These are phyloP conservation scores for Penicillium daleae DNA, from an alignment of 495 filamentous ascomycete genomes.

Conservation along the genomic window DNA sequence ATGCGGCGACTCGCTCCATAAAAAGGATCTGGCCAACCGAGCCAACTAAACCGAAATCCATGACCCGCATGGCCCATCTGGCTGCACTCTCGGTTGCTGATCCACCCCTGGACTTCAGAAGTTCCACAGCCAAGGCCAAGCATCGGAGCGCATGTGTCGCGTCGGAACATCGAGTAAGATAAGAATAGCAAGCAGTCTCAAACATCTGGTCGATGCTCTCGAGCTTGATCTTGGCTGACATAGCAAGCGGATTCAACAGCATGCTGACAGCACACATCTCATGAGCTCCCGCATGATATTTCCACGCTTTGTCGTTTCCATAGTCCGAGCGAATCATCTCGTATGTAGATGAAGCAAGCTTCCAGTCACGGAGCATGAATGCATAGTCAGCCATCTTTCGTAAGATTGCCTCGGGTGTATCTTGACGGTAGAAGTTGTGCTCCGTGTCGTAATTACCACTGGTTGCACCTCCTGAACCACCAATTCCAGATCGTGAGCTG, in stretches of 20 bases:
- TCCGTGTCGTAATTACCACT: constrained; percentile 76
- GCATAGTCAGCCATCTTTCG: constrained; percentile 92
- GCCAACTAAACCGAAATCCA: constrained; percentile 76
- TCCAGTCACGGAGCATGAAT: constrained; percentile 95
- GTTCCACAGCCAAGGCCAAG: constrained; percentile 75
- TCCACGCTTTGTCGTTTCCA: constrained; percentile 94
- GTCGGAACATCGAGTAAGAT: constrained; percentile 78
- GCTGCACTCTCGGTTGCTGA: constrained; percentile 85
- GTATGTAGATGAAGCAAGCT: constrained; percentile 87
- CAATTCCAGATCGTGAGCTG: constrained; percentile 47
- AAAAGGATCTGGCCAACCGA: constrained; percentile 76
- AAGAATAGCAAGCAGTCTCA: constrained; percentile 88
- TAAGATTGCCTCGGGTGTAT: constrained; percentile 84
- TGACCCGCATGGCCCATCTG: constrained; percentile 76
- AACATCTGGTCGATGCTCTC: constrained; percentile 84
- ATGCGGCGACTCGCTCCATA: constrained; percentile 80
- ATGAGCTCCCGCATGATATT: constrained; percentile 85
- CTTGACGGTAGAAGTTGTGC: constrained; percentile 80
- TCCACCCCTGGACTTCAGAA: constrained; percentile 76
- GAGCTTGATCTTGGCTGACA: constrained; percentile 70
- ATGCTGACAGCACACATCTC: constrained; percentile 90
- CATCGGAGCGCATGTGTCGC: constrained; percentile 77
- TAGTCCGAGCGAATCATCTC: constrained; percentile 87
- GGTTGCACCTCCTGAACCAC: constrained; percentile 42
- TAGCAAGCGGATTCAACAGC: constrained; percentile 70